phyloP scores from a whole-genome alignment of 2,329 filamentous ascomycete species.

The Magnaporthiopsis incrustans region DNA sequence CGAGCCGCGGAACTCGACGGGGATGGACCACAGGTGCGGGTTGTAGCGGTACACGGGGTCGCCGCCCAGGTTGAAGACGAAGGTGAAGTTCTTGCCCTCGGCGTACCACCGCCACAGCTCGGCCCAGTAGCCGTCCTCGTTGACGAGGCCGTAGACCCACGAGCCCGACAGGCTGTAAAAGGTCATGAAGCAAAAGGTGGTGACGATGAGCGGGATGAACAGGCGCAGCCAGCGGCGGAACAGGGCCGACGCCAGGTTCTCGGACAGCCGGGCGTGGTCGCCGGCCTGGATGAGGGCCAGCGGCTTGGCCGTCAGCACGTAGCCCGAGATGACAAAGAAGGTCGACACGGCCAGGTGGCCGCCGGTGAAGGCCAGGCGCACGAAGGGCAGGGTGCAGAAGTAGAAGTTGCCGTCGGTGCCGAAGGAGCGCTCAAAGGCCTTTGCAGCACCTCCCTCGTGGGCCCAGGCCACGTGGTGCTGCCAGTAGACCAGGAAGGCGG shows the following conservation, averaged over 20 bases:
- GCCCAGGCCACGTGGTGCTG: slow-evolving; percentile 54
- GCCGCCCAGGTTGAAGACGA: slow-evolving; percentile 51
- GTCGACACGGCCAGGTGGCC: slow-evolving; percentile 51
- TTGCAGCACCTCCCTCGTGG: slow-evolving; percentile 32
- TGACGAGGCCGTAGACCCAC: slow-evolving; percentile 29
- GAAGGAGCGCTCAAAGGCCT: slow-evolving; percentile 44
- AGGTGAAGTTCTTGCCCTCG: slow-evolving; percentile 63
- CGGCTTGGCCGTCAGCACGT: slow-evolving; percentile 44
- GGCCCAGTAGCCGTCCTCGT: slow-evolving; percentile 28
- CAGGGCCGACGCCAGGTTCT: slow-evolving; percentile 36
- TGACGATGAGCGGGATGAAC: slow-evolving; percentile 43
- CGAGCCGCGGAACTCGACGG: slow-evolving; percentile 56
- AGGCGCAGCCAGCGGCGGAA: slow-evolving; percentile 43
- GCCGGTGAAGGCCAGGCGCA: slow-evolving; percentile 53
- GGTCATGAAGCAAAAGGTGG: slow-evolving; percentile 45
- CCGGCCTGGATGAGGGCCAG: slow-evolving; percentile 35
- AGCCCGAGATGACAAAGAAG: slow-evolving; percentile 43
- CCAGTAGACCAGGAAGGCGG: slow-evolving; percentile 57
- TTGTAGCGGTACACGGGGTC: slow-evolving; percentile 51
- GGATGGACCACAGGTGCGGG: slow-evolving; percentile 55
- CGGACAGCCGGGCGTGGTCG: slow-evolving; percentile 31
- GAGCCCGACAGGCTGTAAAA: slow-evolving; percentile 43
- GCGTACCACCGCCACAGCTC: slow-evolving; percentile 42
- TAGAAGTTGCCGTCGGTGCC: slow-evolving; percentile 40
- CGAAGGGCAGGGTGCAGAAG: slow-evolving; percentile 44